Conservation (phyloP, 257 asterid species). For the Solanum bulbocastanum region DNA sequence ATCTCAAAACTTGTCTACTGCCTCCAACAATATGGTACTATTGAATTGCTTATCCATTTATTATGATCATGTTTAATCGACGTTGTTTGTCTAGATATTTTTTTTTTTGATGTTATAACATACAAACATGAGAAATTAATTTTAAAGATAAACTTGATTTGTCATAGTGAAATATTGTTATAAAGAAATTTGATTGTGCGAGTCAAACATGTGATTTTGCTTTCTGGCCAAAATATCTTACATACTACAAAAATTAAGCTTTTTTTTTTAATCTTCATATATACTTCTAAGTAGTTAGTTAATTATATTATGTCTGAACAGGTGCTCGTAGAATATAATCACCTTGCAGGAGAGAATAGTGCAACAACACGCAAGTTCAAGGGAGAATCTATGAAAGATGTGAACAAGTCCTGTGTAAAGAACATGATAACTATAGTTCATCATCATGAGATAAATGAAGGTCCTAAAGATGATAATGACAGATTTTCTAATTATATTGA, state of each 20-base stretch:
- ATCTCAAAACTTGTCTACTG: background rate
- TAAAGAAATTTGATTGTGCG: too few relatives aligned
- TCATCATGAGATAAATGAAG: background rate
- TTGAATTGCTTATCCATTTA: background rate
- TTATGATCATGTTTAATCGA: background rate
- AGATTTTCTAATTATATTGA: slow-evolving; percentile 22
- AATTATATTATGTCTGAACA: background rate
- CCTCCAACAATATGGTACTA: background rate
- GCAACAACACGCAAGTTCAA: background rate
- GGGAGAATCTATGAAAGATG: background rate
- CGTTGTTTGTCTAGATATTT: background rate
- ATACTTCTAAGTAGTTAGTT: background rate
- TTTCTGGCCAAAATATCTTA: background rate
- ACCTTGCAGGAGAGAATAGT: background rate
- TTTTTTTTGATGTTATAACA: background rate
- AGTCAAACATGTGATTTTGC: background rate
- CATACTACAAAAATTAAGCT: background rate
- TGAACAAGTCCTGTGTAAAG: background rate
- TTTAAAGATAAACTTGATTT: background rate
- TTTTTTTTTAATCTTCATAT: background rate
- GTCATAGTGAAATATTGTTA: background rate
- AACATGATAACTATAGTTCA: background rate
- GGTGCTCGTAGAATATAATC: background rate
- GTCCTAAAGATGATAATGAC: background rate
- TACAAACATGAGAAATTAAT: background rate